Conservation (phyloP, 2,329 filamentous ascomycete genomes). For the Didymosphaeria variabile region DNA sequence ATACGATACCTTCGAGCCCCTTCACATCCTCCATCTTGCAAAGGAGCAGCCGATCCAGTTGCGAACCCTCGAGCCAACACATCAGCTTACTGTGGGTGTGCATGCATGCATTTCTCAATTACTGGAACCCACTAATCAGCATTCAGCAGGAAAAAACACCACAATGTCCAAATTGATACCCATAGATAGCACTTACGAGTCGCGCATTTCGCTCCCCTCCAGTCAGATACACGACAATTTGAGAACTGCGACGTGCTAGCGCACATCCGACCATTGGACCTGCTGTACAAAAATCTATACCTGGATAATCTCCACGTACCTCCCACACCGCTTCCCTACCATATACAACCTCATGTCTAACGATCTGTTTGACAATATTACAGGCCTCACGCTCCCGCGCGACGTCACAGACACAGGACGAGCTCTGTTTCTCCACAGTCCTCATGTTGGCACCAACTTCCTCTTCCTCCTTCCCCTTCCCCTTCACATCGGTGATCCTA, state of each 20-base stretch:
- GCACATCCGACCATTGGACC: constrained; percentile 48
- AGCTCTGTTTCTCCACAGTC: constrained; percentile 60
- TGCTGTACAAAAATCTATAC: constrained; percentile 66
- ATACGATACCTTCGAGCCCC: constrained; percentile 56
- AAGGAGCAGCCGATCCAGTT: constrained; percentile 62
- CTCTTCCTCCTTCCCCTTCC: constrained; percentile 62
- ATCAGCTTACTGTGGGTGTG: constrained; percentile 70
- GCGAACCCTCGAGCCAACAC: constrained; percentile 68
- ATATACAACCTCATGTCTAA: constrained; percentile 29
- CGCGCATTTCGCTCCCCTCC: constrained; percentile 61
- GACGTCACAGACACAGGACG: constrained; percentile 43
- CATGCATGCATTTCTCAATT: not conserved
- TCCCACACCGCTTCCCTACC: constrained; percentile 65
- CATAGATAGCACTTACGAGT: constrained; percentile 67
- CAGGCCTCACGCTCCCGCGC: constrained; percentile 54
- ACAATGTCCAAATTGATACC: constrained; percentile 63
- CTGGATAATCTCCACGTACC: constrained; percentile 65
- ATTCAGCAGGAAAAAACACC: constrained; percentile 62
- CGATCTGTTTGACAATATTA: constrained; percentile 57
- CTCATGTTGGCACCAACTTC: constrained; percentile 68
- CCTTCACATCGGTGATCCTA: too few species aligned
- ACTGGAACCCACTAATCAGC: not conserved
- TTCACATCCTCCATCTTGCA: constrained; percentile 61
- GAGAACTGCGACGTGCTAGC: constrained; percentile 52
- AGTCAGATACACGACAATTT: constrained; percentile 57